Evolutionary conservation across 805 yeast genomes (phyloP), one percentile per base, ranked within the genome.

Genomic region (Diddensiella transvaalensis): DNA sequence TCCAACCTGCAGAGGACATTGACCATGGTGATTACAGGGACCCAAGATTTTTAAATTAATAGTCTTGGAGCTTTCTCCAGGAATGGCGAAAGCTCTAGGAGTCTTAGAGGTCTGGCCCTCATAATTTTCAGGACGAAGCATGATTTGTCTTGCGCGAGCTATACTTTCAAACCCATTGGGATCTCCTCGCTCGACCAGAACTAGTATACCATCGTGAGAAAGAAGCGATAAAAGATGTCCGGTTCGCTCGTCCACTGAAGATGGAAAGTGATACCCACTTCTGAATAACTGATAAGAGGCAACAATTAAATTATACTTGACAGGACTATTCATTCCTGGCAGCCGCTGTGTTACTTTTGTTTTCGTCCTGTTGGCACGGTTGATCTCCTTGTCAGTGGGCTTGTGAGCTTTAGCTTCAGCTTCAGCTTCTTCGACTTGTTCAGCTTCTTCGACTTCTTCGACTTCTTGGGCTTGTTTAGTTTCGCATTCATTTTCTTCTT

Each of bases 11-110:
- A 91, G 68, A 0, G 98, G 97, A 60, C 97, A 90, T 55, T 72
- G 76, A 10, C 82, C 78, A 59, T 88, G 96, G 63, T 93, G 97
- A 0, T 91, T 67, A 61, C 97, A 93, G 2, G 99, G 99, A 0
- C 96, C 96, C 17, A 91, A 61, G 5, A 91, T 74, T 36, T 77
- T 76, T 44, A 89, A 60, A 54, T 83, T 82, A 60, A 76, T 74
- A 60, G 76, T 66, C 39, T 67, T 68, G 30, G 22, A 22, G 36
- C 43, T 17, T 41, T 23, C 40, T 22, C 40, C 51, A 23, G 49
- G 23, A 8, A 10, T 26, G 24, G 40, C 40, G 46, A 40, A 54
- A 4, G 42, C 19, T 2, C 52, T 43, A 8, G 59, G 60, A 1
- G 36, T 22, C 42, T 65, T 56, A 39, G 60, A 68, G 22, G 68